Conservation (phyloP, 2,329 filamentous ascomycete genomes). For the Botrytis paeoniae region DNA sequence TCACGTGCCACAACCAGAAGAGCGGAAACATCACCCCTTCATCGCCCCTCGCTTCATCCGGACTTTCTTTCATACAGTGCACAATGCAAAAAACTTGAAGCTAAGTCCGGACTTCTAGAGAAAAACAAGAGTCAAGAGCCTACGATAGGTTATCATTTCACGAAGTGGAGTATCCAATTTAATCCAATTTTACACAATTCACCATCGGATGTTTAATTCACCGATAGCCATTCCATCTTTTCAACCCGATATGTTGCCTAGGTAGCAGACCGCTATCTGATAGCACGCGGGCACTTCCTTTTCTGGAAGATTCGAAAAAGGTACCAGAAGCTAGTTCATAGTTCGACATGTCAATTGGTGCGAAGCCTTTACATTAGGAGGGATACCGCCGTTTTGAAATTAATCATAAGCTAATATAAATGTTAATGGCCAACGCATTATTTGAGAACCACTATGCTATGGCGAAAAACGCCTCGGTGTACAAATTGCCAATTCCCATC, state of each 20-base stretch:
- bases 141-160: background rate
- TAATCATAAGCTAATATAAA: background rate
- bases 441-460: background rate
- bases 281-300: background rate
- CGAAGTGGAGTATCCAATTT: slow-evolving; percentile 8
- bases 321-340: background rate
- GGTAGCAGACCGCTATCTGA: slow-evolving; percentile 10
- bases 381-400: slow-evolving; percentile 5
- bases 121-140: background rate
- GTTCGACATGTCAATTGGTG: background rate
- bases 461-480: background rate
- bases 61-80: background rate
- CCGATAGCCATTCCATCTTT: background rate
- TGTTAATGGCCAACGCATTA: slow-evolving; percentile 8
- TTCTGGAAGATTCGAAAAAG: slow-evolving; percentile 16
- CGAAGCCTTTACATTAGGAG: background rate
- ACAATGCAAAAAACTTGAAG: background rate
- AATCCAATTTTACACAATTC: background rate
- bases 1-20: background rate
- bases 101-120: background rate
- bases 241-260: background rate
- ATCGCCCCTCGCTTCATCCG: slow-evolving; percentile 2
- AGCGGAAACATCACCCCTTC: background rate
- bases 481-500: slow-evolving; percentile 9
- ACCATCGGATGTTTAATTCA: background rate